Conservation (phyloP, 2,329 filamentous ascomycete genomes). For the Fusarium napiforme region DNA sequence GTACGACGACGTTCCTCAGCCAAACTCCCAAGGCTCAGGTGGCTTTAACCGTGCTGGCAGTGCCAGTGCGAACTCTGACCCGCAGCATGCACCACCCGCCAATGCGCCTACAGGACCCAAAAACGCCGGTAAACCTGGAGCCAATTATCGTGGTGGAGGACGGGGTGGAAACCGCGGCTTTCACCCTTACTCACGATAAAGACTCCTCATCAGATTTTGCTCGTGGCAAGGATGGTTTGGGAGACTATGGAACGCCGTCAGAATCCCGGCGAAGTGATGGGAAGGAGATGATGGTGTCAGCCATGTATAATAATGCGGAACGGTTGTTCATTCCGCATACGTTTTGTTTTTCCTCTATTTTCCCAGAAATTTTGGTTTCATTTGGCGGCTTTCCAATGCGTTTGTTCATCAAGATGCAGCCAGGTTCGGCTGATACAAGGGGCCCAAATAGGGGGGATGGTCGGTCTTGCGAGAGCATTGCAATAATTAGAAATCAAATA, state of each 20-base stretch:
- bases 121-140: slow-evolving; percentile 90
- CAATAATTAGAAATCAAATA: slow-evolving; percentile 26
- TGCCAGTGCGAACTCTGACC: slow-evolving; percentile 55
- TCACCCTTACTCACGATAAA: slow-evolving; percentile 74
- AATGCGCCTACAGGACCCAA: slow-evolving; percentile 91
- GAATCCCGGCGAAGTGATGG: slow-evolving; percentile 10
- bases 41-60: slow-evolving; percentile 57
- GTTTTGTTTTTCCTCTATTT: slow-evolving; percentile 4
- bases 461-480: slow-evolving; percentile 14
- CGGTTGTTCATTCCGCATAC: slow-evolving; percentile 2
- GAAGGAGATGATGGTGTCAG: not conserved
- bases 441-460: not conserved
- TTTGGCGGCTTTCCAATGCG: slow-evolving; percentile 10
- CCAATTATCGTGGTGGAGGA: slow-evolving; percentile 92
- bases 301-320: slow-evolving; percentile 22
- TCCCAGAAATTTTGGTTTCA: slow-evolving; percentile 8
- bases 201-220: not conserved
- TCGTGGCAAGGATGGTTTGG: not conserved
- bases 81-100: slow-evolving; percentile 61
- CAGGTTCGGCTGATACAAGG: slow-evolving; percentile 19
- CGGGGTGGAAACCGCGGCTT: slow-evolving; percentile 79
- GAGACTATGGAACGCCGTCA: not conserved
- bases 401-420: slow-evolving; percentile 14
- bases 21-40: slow-evolving; percentile 64
- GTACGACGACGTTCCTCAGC: slow-evolving; percentile 95